A percentile compares a stretch with the other conserved stretches of the same genome.
phyloP scores from a whole-genome alignment of 1,284 basidiomycete genomes.

The Flammula alnicola region DNA sequence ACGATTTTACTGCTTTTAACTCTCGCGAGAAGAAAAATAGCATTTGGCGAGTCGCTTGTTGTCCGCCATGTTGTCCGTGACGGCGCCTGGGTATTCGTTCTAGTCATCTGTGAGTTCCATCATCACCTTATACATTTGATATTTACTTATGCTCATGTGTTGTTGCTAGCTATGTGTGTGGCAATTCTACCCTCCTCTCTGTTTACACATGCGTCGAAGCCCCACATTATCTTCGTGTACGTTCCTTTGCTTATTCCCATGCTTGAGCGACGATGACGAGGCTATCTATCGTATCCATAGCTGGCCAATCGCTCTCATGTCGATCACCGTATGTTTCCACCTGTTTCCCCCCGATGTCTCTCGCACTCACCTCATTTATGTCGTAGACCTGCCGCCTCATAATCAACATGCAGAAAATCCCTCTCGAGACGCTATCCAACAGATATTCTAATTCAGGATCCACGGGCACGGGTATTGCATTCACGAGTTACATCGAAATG shows the following conservation, averaged over 20 bases:
- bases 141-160: background rate
- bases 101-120: slow-evolving; percentile 20
- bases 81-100: slow-evolving; percentile 24
- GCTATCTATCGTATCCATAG: slow-evolving; percentile 5
- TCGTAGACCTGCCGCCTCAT: too few species aligned
- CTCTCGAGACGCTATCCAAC: too few species aligned
- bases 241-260: slow-evolving; percentile 2
- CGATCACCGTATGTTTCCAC: slow-evolving; percentile 18
- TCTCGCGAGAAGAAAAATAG: slow-evolving; percentile 21
- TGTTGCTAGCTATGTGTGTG: slow-evolving; percentile 17
- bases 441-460: too few species aligned
- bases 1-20: slow-evolving; percentile 21
- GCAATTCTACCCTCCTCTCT: slow-evolving; percentile 23
- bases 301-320: slow-evolving; percentile 24
- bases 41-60: slow-evolving; percentile 21
- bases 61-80: slow-evolving; percentile 24
- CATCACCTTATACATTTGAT: background rate
- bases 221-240: slow-evolving; percentile 26
- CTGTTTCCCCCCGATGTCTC: background rate
- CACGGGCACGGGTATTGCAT: too few species aligned
- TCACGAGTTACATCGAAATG: too few species aligned
- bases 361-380: too few species aligned
- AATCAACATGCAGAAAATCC: too few species aligned
- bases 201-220: slow-evolving; percentile 21
- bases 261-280: background rate